Evolutionary conservation across 768 basidiomycete species (phyloP).

Genomic region (Phlebiopsis flavidoalba): DNA sequence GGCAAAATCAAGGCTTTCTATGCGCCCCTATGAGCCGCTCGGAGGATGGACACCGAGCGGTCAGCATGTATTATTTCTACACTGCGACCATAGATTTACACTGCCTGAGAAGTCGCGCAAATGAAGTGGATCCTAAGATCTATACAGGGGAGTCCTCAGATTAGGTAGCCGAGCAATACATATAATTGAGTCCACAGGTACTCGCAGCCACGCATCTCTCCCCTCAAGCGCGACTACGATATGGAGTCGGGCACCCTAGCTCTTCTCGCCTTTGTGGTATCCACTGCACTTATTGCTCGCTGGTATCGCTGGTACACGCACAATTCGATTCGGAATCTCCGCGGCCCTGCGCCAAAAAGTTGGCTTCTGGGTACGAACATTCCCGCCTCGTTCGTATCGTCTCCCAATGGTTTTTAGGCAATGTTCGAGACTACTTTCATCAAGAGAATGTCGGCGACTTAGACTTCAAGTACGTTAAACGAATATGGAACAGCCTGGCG

Average conservation of each 20-base stretch:
- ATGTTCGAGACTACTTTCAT: neutral
- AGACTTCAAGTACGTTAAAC: slow-evolving; percentile 23
- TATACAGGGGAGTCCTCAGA: neutral
- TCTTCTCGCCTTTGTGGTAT: neutral
- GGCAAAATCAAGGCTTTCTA: neutral
- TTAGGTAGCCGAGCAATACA: neutral
- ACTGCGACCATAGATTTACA: neutral
- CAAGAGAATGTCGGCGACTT: slow-evolving; percentile 26
- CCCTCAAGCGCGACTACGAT: neutral
- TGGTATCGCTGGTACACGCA: neutral
- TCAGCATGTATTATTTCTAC: neutral
- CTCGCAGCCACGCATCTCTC: neutral
- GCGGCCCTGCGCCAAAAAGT: neutral
- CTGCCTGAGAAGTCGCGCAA: neutral
- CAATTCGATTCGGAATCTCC: neutral
- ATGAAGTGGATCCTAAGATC: neutral
- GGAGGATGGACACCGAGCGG: neutral
- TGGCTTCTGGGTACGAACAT: neutral
- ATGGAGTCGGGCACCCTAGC: neutral
- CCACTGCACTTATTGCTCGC: neutral
- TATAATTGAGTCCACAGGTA: neutral
- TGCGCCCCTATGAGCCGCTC: neutral
- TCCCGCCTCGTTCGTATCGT: neutral
- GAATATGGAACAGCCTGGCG: slow-evolving; percentile 25
- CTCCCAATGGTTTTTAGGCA: neutral